Conservation (phyloP, 2,329 filamentous ascomycete genomes). For the Fusarium heterosporum region DNA sequence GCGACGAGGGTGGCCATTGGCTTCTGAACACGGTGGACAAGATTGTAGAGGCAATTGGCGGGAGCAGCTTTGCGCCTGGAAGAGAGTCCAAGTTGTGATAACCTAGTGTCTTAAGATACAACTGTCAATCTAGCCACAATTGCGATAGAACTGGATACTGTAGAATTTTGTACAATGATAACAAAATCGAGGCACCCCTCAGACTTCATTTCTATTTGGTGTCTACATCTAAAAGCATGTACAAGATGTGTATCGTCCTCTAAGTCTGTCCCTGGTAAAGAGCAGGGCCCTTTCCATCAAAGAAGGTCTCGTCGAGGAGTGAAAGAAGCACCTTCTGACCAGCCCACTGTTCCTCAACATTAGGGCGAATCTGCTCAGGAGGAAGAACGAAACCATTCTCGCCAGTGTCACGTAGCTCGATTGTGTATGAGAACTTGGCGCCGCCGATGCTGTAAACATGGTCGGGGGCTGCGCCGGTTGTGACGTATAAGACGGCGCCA, state of each 20-base stretch:
- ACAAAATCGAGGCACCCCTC: neutral
- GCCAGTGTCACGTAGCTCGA: conserved; percentile 52
- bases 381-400: conserved; percentile 55
- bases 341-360: conserved; percentile 53
- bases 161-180: neutral
- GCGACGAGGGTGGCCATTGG: conserved; percentile 62
- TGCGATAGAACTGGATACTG: neutral
- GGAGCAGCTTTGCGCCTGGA: conserved; percentile 53
- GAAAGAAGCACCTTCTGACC: conserved; percentile 52
- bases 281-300: conserved; percentile 48
- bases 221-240: neutral
- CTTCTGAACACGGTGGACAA: conserved; percentile 58
- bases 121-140: neutral
- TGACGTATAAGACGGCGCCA: conserved; percentile 54
- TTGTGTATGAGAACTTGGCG: conserved; percentile 55
- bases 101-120: neutral
- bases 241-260: neutral
- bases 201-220: neutral
- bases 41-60: conserved; percentile 60
- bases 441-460: conserved; percentile 44
- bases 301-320: conserved; percentile 52
- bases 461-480: conserved; percentile 49
- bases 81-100: conserved; percentile 41
- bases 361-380: conserved; percentile 52
- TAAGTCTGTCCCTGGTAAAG: conserved; percentile 34